Conservation (phyloP, 345 rosid genomes). For the Citrus sp. region DNA sequence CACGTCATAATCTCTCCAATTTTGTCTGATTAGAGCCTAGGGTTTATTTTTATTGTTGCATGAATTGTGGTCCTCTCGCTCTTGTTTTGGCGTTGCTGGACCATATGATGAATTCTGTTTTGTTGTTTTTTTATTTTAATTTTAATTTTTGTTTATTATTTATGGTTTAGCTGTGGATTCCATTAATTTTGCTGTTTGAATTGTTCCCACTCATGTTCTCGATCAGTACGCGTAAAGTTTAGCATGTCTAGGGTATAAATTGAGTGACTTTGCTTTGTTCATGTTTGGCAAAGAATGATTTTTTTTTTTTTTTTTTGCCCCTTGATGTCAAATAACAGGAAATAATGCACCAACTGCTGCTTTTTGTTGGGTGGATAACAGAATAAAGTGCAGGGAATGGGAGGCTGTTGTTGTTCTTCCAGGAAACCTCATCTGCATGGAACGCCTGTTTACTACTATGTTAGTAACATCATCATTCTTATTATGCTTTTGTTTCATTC, state of each 20-base stretch:
- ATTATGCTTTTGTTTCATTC: neutral
- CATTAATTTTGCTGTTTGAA: neutral
- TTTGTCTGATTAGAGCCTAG: conserved; percentile 28
- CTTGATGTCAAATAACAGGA: conserved; percentile 20
- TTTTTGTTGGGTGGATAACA: conserved; percentile 20
- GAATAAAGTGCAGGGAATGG: conserved; percentile 49
- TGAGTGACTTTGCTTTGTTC: neutral
- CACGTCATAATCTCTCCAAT: no score
- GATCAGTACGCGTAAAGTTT: neutral
- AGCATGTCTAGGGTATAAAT: neutral
- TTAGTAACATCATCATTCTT: conserved; percentile 30
- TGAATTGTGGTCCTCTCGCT: neutral
- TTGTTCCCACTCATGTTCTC: neutral
- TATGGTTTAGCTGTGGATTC: neutral
- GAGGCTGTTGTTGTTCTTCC: conserved; percentile 91
- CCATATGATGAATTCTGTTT: neutral
- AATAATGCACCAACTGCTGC: conserved; percentile 28
- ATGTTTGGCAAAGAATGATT: neutral
- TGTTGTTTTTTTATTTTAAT: no score
- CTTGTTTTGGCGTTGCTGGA: no score
- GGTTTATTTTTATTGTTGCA: neutral
- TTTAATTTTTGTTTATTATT: neutral
- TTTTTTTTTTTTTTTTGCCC: neutral
- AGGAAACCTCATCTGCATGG: conserved; percentile 73
- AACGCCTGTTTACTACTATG: conserved; percentile 79